Evolutionary conservation across 208 protist genomes (phyloP).

Genomic region (Acanthamoeba sp.): DNA sequence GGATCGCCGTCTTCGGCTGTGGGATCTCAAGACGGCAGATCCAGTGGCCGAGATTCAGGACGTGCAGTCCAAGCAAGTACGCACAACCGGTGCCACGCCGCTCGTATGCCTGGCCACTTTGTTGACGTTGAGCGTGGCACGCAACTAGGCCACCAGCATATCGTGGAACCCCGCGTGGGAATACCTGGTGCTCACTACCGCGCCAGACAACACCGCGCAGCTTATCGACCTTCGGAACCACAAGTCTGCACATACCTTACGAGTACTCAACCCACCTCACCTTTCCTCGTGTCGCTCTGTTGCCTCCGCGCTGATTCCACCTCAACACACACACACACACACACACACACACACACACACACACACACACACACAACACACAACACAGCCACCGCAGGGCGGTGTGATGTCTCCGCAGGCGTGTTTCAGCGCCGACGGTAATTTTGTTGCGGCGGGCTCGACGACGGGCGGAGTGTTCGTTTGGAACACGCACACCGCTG

Average conservation of each 20-base stretch:
- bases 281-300: not conserved
- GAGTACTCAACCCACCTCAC: not conserved
- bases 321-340: not conserved
- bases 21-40: slow-evolving; percentile 56
- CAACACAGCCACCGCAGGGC: slow-evolving; percentile 11
- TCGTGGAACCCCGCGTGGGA: not conserved
- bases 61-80: slow-evolving; percentile 54
- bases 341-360: not conserved
- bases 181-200: not conserved
- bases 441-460: slow-evolving; percentile 42
- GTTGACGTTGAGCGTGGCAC: not conserved
- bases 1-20: not conserved
- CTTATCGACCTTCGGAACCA: slow-evolving; percentile 57
- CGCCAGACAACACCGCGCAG: slow-evolving; percentile 55
- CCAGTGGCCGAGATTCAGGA: slow-evolving; percentile 7
- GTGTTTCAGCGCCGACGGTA: slow-evolving; percentile 49
- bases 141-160: not conserved
- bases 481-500: slow-evolving; percentile 45
- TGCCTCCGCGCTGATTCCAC: not conserved
- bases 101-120: not conserved
- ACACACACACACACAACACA: not conserved
- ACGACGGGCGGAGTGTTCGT: not conserved
- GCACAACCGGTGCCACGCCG: no score
- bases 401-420: not conserved
- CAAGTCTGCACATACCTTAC: not conserved